Conservation (phyloP, 2,329 filamentous ascomycete genomes). For the Pyrenochaeta sp. region DNA sequence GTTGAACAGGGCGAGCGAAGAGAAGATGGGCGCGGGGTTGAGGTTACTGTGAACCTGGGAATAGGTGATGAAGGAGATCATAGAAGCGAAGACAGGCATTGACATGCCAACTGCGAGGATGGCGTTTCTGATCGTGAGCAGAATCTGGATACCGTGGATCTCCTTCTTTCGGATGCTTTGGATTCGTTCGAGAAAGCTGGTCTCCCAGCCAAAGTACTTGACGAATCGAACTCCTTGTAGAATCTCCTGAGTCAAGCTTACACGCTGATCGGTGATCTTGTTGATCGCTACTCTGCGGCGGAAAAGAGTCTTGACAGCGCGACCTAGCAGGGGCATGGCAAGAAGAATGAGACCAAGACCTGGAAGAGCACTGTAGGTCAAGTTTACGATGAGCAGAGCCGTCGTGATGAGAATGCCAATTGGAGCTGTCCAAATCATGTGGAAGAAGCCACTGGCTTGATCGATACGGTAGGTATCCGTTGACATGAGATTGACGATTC, state of each 20-base stretch:
- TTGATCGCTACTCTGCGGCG: slow-evolving; percentile 80
- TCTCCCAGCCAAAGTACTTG: slow-evolving; percentile 97
- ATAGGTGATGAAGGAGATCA: slow-evolving; percentile 90
- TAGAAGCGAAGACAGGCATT: slow-evolving; percentile 91
- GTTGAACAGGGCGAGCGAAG: slow-evolving; percentile 93
- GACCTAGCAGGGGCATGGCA: slow-evolving; percentile 78
- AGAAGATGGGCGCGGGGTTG: slow-evolving; percentile 82
- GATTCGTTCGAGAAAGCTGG: slow-evolving; percentile 79
- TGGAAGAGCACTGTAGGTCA: slow-evolving; percentile 87
- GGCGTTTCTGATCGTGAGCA: slow-evolving; percentile 83
- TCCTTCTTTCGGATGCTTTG: slow-evolving; percentile 77
- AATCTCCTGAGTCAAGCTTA: slow-evolving; percentile 91
- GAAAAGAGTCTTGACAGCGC: slow-evolving; percentile 79
- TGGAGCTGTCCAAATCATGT: slow-evolving; percentile 89
- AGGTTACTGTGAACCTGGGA: slow-evolving; percentile 70
- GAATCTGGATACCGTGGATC: slow-evolving; percentile 81
- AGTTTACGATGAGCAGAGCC: slow-evolving; percentile 80
- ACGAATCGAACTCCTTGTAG: slow-evolving; percentile 90
- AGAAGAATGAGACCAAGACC: slow-evolving; percentile 85
- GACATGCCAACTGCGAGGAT: slow-evolving; percentile 86
- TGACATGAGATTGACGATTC: slow-evolving; percentile 92
- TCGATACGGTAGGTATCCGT: slow-evolving; percentile 94
- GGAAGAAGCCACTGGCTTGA: slow-evolving; percentile 85
- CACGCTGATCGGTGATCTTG: slow-evolving; percentile 90
- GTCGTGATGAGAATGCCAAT: slow-evolving; percentile 80